Percentiles rank a stretch among this genome's conserved stretches.
Conservation (phyloP, 208 protist genomes). For the Wallacemonas rigidus region DNA sequence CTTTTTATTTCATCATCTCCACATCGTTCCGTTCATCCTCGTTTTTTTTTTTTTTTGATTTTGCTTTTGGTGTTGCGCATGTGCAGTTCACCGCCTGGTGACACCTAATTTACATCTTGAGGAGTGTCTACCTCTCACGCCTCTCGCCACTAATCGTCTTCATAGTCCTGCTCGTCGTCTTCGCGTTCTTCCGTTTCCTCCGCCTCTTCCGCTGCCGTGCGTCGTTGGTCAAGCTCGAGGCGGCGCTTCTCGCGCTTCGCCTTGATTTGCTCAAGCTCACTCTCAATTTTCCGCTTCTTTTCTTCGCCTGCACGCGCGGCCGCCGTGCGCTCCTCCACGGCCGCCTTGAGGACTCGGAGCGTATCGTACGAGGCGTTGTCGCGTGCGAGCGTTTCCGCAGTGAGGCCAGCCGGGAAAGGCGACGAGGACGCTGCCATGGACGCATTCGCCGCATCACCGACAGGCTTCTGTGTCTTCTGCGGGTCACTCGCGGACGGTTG, state of each 20-base stretch:
- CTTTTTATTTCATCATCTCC: too few relatives aligned
- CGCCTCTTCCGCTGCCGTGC: constrained; percentile 36
- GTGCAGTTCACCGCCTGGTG: too few relatives aligned
- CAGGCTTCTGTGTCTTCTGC: constrained; percentile 20
- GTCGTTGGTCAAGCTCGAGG: constrained; percentile 36
- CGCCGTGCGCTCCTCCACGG: constrained; percentile 3
- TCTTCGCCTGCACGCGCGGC: not conserved
- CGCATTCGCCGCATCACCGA: too few relatives aligned
- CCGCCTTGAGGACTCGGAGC: constrained; percentile 29
- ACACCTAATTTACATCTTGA: not conserved
- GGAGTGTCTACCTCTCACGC: not conserved
- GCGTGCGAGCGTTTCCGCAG: constrained; percentile 37
- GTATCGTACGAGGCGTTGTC: constrained; percentile 58
- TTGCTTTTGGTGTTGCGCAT: too few relatives aligned
- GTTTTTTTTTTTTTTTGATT: too few relatives aligned
- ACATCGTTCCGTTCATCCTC: too few relatives aligned
- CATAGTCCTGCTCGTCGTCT: constrained; percentile 22
- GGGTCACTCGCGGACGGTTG: not conserved
- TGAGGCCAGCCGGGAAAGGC: constrained; percentile 25
- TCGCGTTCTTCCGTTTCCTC: constrained; percentile 23
- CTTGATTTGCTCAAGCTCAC: constrained; percentile 48
- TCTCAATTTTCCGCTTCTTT: constrained; percentile 32
- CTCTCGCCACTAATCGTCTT: constrained; percentile 3
- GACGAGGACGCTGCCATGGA: too few relatives aligned
- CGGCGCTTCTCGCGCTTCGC: constrained; percentile 27